These are phyloP conservation scores for Kodamaea kaohsiungensis DNA, from an alignment of 805 yeast species.

Conservation along the genomic window DNA sequence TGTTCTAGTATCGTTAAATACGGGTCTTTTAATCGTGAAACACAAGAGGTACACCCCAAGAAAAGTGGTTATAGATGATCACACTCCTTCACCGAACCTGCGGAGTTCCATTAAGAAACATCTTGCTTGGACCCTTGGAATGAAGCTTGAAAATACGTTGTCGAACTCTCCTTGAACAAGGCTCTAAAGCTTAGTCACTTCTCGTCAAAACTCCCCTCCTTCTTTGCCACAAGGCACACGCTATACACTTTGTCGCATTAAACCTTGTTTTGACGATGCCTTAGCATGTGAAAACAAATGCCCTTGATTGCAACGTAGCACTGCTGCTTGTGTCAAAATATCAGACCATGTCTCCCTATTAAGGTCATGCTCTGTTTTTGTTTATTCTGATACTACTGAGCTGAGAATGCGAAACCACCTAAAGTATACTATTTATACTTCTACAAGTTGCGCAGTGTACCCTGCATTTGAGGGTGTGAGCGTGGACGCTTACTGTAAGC, in stretches of 20 bases:
- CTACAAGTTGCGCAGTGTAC: not conserved
- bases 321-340: not conserved
- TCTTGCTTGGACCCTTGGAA: not conserved
- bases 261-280: not conserved
- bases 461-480: not conserved
- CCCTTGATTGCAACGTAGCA: not conserved
- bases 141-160: not conserved
- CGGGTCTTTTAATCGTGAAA: not conserved
- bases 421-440: not conserved
- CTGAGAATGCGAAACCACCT: not conserved
- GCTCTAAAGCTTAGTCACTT: slow-evolving; percentile 1
- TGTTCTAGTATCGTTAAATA: not conserved
- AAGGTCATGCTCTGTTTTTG: not conserved
- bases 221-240: not conserved
- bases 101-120: not conserved
- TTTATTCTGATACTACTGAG: not conserved
- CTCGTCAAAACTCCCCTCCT: not conserved
- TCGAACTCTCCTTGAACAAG: not conserved
- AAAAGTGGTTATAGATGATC: not conserved
- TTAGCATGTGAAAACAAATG: not conserved
- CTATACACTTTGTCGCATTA: not conserved
- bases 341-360: not conserved
- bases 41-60: not conserved
- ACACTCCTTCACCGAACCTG: not conserved
- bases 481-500: not conserved